A percentile compares a stretch with the other conserved stretches of the same genome.
Conservation (phyloP, 2,329 filamentous ascomycete genomes). For the Calonectria leucothoes region DNA sequence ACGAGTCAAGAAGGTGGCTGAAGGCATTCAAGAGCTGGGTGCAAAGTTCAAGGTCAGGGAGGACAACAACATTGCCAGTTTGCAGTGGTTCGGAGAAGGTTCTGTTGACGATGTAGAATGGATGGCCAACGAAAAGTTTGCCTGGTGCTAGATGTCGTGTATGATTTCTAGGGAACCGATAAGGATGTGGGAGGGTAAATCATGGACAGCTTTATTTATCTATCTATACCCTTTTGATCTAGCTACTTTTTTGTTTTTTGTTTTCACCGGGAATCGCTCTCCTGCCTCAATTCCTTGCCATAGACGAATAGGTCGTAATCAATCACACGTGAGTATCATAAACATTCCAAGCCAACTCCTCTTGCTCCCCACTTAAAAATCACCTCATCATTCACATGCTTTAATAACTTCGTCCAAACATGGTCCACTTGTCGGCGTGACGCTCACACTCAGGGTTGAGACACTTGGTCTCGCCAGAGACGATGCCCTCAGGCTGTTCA, state of each 20-base stretch:
- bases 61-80: slow-evolving; percentile 74
- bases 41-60: slow-evolving; percentile 67
- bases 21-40: slow-evolving; percentile 57
- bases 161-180: neutral
- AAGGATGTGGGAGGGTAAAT: slow-evolving; percentile 17
- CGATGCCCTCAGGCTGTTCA: slow-evolving; percentile 85
- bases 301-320: slow-evolving; percentile 43
- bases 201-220: slow-evolving; percentile 28
- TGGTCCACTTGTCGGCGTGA: slow-evolving; percentile 86
- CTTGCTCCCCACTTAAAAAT: slow-evolving; percentile 37
- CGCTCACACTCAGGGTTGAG: slow-evolving; percentile 86
- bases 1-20: slow-evolving; percentile 59
- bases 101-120: slow-evolving; percentile 70
- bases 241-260: slow-evolving; percentile 32
- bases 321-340: slow-evolving; percentile 46
- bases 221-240: slow-evolving; percentile 32
- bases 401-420: slow-evolving; percentile 86
- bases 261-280: slow-evolving; percentile 27
- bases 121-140: slow-evolving; percentile 82
- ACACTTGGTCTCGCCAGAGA: slow-evolving; percentile 88
- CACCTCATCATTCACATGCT: slow-evolving; percentile 22
- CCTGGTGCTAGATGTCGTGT: slow-evolving; percentile 72
- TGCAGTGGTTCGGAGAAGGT: slow-evolving; percentile 76
- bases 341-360: slow-evolving; percentile 43
- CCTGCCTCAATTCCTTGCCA: slow-evolving; percentile 34